phyloP scores from a whole-genome alignment of 352 stramenopile genomes.

The Pythium sp. region DNA sequence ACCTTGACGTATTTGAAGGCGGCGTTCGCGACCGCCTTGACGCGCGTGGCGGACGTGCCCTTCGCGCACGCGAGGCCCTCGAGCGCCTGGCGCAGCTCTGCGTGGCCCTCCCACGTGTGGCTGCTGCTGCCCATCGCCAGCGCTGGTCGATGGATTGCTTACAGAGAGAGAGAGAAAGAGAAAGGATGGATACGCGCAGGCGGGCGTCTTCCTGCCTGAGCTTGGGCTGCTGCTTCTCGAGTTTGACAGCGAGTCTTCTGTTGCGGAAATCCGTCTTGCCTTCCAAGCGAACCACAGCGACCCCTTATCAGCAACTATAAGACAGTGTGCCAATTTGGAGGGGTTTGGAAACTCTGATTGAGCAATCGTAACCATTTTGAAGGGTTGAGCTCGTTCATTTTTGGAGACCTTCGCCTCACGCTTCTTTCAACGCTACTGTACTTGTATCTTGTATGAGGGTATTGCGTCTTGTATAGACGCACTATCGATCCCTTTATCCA shows the following conservation, averaged over 20 bases:
- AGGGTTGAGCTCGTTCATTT: background rate
- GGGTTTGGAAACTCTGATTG: background rate
- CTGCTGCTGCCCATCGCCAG: slow-evolving; percentile 1
- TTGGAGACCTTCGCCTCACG: too few species aligned
- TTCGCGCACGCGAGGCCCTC: slow-evolving; percentile 69
- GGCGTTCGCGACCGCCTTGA: slow-evolving; percentile 65
- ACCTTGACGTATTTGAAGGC: slow-evolving; percentile 78
- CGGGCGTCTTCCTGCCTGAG: background rate
- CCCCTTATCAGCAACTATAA: background rate
- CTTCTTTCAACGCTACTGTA: too few species aligned
- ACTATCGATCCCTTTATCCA: too few species aligned
- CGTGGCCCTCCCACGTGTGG: slow-evolving; percentile 59
- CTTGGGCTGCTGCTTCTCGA: background rate
- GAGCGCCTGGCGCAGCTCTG: slow-evolving; percentile 65
- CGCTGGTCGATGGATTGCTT: background rate
- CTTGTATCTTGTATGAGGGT: too few species aligned
- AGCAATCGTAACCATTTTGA: background rate
- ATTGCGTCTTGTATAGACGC: too few species aligned
- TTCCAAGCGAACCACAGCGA: background rate
- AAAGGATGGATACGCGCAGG: background rate
- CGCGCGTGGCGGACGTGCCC: slow-evolving; percentile 73
- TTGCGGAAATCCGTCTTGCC: background rate
- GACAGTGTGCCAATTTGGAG: background rate
- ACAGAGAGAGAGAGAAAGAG: background rate
- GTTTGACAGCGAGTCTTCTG: background rate